These are phyloP conservation scores for Trematosphaeria pertusa DNA, from an alignment of 2,329 filamentous ascomycete genomes.

Conservation along the genomic window DNA sequence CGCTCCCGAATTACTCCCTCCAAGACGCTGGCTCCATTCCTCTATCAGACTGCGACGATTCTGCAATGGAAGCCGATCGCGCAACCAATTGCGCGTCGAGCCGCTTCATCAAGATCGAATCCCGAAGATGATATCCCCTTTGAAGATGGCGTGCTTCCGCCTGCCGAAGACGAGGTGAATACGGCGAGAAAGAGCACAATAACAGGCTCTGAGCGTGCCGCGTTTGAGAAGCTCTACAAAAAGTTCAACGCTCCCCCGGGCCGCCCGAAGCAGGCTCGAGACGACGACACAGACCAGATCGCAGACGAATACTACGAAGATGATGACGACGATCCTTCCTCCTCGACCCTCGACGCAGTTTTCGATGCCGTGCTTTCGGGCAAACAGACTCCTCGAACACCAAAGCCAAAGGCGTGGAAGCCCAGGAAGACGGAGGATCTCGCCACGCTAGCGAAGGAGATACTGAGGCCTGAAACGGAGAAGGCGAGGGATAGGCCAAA, in stretches of 20 bases:
- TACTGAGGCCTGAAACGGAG: conserved; percentile 14
- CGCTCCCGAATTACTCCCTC: conserved; percentile 37
- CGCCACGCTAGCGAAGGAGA: conserved; percentile 21
- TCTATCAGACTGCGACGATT: conserved; percentile 75
- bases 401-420: conserved; percentile 10
- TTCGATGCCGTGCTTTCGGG: conserved; percentile 38
- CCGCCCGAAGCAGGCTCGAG: conserved; percentile 18
- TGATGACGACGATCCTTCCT: conserved; percentile 27
- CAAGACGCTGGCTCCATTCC: conserved; percentile 66
- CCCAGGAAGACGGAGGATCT: conserved; percentile 14
- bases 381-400: conserved; percentile 5
- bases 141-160: conserved; percentile 49
- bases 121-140: conserved; percentile 60
- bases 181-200: conserved; percentile 40
- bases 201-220: conserved; percentile 42
- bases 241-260: conserved; percentile 30
- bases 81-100: conserved; percentile 28
- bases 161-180: conserved; percentile 23
- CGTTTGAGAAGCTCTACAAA: conserved; percentile 45
- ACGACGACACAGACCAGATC: conserved; percentile 34
- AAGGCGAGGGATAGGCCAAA: conserved; percentile 14
- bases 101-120: conserved; percentile 26
- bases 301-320: conserved; percentile 42
- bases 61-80: conserved; percentile 41
- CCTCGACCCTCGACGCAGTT: conserved; percentile 32